These are phyloP conservation scores for Zangia roseola DNA, from an alignment of 768 basidiomycete genomes.

Conservation along the genomic window DNA sequence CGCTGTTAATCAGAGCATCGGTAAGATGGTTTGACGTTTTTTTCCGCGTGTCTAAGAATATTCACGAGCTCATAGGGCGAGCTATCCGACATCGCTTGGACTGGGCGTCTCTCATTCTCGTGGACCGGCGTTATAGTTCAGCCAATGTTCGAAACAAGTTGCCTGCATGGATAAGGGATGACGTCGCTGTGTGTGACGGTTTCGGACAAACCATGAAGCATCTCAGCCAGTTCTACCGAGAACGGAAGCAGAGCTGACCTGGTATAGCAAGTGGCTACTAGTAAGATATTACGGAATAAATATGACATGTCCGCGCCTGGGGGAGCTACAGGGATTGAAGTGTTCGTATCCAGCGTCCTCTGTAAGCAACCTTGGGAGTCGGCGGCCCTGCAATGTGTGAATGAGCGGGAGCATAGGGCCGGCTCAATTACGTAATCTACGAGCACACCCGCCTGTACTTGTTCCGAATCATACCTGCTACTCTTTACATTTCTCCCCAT, in stretches of 20 bases:
- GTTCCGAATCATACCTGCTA: conserved; percentile 1
- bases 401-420: neutral
- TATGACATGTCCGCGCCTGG: neutral
- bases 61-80: conserved; percentile 54
- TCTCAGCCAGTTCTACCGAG: conserved; percentile 66
- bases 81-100: conserved; percentile 90
- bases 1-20: conserved; percentile 96
- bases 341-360: neutral
- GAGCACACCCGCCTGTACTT: neutral
- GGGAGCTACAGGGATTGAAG: conserved; percentile 4
- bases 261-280: neutral
- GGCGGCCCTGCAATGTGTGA: conserved; percentile 6
- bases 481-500: neutral
- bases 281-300: conserved; percentile 3
- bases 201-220: conserved; percentile 74
- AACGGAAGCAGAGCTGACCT: conserved; percentile 38
- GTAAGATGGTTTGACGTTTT: conserved; percentile 39
- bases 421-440: conserved; percentile 16
- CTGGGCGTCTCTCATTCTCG: conserved; percentile 86
- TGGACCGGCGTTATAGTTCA: conserved; percentile 81
- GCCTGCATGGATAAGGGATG: conserved; percentile 85
- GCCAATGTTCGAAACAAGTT: conserved; percentile 71
- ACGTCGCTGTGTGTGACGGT: conserved; percentile 52
- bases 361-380: neutral
- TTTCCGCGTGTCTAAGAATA: neutral